Base-by-base conservation (phyloP, 345 rosid species). In the Euphorbia peplus region DNA sequence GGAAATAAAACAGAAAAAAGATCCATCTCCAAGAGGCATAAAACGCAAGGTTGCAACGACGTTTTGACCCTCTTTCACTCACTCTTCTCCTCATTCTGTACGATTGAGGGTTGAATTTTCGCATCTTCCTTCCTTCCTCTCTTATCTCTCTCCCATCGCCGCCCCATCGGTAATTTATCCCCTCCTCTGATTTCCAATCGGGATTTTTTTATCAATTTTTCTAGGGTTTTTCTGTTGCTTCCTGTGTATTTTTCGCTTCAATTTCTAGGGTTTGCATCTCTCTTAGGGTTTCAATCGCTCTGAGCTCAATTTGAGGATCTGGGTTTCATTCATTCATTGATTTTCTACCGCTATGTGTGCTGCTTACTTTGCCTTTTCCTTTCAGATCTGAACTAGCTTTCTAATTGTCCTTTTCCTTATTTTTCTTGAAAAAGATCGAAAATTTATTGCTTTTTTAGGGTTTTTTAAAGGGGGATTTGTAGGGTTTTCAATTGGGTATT, bases 351-450 rank as follows among this genome's bases (percentile, higher is more conserved):
- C 26, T 66, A 4, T 12, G 18, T 41, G 26, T 66, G 7, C 63
- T 57, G 42, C 15, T 58, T 64, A 48, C 58, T 57, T 61, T 74
- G 69, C 11, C 37, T 68, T 42, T 62, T 60, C 22, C 48, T 41
- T 29, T 44, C 48, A 22, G 78, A 70, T 78, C 62, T 63, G 41
- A 52, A 62, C 44, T 66, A 68, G 79, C 66, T 70, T 68, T 67
- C 42, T 32, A 29, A 39, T 47, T 51, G 35, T 21, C 6, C 35
- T 59, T 26, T 78, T 37, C 37, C 0, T 12, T 65, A 60, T 58
- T 48, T 39, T 30, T 44, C 32, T 50, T 21, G 24, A 18, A 5
- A 57, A 41, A 26, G n/a, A 37, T 65, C 3, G 16, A 44, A 66
- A 59, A 13, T 54, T 57, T 15, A 15, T 60, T 72, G 62, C 51